phyloP scores from a whole-genome alignment of 176 grass and related monocot genomes.

The Thalia dealbata region DNA sequence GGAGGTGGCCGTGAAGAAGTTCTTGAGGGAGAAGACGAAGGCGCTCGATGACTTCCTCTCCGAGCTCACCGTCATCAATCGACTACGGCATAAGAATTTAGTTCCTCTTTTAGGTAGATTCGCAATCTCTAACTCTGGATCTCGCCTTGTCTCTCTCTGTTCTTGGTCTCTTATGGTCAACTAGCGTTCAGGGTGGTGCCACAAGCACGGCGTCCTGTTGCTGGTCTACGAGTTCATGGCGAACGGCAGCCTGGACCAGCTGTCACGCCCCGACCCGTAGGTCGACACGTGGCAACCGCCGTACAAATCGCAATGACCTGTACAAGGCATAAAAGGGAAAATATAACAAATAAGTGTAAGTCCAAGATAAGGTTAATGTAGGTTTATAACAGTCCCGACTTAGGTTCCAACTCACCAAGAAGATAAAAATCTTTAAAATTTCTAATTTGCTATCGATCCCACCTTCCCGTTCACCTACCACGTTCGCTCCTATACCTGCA shows the following conservation, averaged over 20 bases:
- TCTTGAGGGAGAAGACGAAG: constrained; percentile 24
- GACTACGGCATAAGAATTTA: constrained; percentile 40
- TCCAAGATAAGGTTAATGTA: too few relatives aligned
- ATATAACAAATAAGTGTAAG: too few relatives aligned
- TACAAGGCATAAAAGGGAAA: too few relatives aligned
- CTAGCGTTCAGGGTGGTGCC: constrained; percentile 38
- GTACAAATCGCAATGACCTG: too few relatives aligned
- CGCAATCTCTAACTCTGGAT: not conserved
- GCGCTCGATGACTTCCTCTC: constrained; percentile 32
- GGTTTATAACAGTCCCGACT: too few relatives aligned
- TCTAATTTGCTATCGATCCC: too few relatives aligned
- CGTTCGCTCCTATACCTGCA: too few relatives aligned
- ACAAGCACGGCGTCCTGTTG: constrained; percentile 28
- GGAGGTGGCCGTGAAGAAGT: constrained; percentile 43
- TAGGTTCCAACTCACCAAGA: too few relatives aligned
- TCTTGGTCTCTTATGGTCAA: not conserved
- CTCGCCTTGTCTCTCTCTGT: not conserved
- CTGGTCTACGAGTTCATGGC: constrained; percentile 46
- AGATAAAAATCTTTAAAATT: too few relatives aligned
- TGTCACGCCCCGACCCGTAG: too few relatives aligned
- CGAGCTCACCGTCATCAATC: constrained; percentile 47
- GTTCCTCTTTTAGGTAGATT: constrained; percentile 32
- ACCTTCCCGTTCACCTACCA: too few relatives aligned
- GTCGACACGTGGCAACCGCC: too few relatives aligned
- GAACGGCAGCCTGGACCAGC: constrained; percentile 40